Conservation (phyloP, 495 filamentous ascomycete species). For the Aspergillus coremiiformis region DNA sequence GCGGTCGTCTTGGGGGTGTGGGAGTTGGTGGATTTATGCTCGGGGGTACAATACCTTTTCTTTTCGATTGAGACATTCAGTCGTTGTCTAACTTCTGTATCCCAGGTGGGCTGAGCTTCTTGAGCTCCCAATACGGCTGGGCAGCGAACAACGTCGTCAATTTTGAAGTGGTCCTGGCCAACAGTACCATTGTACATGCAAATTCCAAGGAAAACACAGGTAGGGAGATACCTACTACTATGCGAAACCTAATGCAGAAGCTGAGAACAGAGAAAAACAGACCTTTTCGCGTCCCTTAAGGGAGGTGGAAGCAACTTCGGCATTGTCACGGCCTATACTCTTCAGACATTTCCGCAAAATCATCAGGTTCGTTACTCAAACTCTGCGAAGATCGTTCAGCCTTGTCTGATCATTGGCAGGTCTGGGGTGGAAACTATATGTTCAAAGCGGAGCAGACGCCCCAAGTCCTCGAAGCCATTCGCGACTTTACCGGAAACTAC, state of each 20-base stretch:
- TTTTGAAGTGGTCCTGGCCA: conserved; percentile 50
- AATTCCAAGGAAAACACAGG: conserved; percentile 32
- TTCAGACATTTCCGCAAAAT: conserved; percentile 38
- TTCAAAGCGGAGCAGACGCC: conserved; percentile 38
- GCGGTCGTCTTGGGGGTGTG: conserved; percentile 23
- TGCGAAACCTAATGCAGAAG: not conserved
- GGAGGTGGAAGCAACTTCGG: conserved; percentile 56
- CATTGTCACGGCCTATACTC: conserved; percentile 50
- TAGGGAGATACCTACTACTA: conserved; percentile 14
- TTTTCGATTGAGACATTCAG: not conserved
- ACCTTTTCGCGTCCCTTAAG: conserved; percentile 51
- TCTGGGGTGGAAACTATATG: conserved; percentile 49
- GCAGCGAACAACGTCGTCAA: conserved; percentile 47
- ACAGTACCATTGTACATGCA: conserved; percentile 45
- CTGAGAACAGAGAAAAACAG: conserved; percentile 16
- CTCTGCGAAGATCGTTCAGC: not conserved
- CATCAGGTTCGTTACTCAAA: conserved; percentile 17
- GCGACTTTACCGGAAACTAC: conserved; percentile 47
- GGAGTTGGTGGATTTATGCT: conserved; percentile 33
- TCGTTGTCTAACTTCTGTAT: not conserved
- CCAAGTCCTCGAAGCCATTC: conserved; percentile 39
- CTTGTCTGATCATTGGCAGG: conserved; percentile 7
- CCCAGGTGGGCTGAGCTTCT: conserved; percentile 39
- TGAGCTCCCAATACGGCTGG: conserved; percentile 52
- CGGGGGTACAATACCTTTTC: conserved; percentile 20